Base-by-base conservation (phyloP, 257 asterid genomes). In the Catharanthus roseus region DNA sequence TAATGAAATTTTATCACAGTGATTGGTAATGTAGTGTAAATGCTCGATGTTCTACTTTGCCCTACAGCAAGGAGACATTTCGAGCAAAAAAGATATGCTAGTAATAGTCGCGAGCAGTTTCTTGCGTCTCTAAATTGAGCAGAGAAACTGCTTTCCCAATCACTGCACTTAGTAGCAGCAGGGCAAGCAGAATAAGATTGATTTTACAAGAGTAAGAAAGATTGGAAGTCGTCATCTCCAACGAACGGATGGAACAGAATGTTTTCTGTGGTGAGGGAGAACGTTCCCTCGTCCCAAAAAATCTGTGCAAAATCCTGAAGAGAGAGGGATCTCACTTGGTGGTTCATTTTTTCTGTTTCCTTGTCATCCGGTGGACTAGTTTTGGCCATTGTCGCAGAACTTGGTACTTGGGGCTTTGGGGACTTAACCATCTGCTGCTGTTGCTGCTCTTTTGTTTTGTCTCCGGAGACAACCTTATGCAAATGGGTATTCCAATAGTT, bases 401-500 rank as follows among this genome's bases (percentile, higher is more conserved):
- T 19, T 0, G 69, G 34, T 21, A 16, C 4, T 10, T 11, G 44
- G 7, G 19, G 68, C 21, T 63, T 13, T 4, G 31, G 28, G 50
- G 68, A 38, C 10, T 64, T 19, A 21, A 36, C 34, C 10, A 21
- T 31, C 34, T 69, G 72, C 28, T 44, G 55, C 41, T 69, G n/a
- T n/a, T n/a, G n/a, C n/a, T n/a, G n/a, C n/a, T n/a, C 72, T n/a
- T 42, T 63, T 33, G 16, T 60, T 68, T 71, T 79, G 65, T 71
- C 69, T 67, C 72, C 29, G 10, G 76, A 31, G 62, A 82, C 54
- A 69, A 73, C 77, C 85, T 84, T 86, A 81, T 78, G 82, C 88
- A 86, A 82, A 84, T 86, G 88, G 45, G 91, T 86, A 77, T 86
- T 86, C 90, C 90, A 86, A 54, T 83, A 86, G 72, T 86, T 86